Conservation (phyloP, 352 stramenopile genomes). For the Pythium plurisporium region DNA sequence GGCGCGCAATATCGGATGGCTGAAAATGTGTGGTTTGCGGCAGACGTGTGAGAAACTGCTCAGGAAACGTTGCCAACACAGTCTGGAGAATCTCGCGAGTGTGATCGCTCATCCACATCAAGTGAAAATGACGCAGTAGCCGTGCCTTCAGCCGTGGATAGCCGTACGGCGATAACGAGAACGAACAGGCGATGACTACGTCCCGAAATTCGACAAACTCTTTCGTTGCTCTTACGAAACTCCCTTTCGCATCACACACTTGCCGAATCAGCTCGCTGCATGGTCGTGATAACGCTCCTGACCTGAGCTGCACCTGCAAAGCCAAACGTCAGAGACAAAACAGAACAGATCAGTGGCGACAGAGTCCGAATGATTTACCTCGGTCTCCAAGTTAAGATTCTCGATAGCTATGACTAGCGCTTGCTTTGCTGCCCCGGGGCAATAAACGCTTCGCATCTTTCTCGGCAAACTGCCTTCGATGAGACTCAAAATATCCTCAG, state of each 20-base stretch:
- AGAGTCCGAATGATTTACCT: too few relatives aligned
- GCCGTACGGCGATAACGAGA: conserved; percentile 41
- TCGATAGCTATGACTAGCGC: conserved; percentile 44
- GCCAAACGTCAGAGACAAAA: too few relatives aligned
- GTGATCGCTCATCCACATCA: conserved; percentile 46
- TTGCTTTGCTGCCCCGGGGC: conserved; percentile 41
- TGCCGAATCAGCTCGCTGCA: conserved; percentile 62
- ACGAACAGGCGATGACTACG: conserved; percentile 38
- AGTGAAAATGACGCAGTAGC: conserved; percentile 60
- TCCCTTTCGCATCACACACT: conserved; percentile 48
- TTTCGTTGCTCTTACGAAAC: conserved; percentile 45
- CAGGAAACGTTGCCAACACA: conserved; percentile 38
- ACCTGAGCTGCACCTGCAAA: background rate
- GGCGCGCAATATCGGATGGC: conserved; percentile 9
- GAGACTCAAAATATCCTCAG: conserved; percentile 30
- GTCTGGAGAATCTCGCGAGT: conserved; percentile 33
- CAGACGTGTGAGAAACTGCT: conserved; percentile 31
- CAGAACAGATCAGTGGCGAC: too few relatives aligned
- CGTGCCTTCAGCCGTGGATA: conserved; percentile 35
- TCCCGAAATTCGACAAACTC: conserved; percentile 60
- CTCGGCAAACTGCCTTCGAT: conserved; percentile 39
- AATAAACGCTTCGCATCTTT: conserved; percentile 57
- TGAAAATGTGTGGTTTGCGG: background rate
- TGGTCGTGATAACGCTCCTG: conserved; percentile 1
- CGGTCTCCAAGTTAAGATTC: conserved; percentile 52